A percentile compares a stretch with the other conserved stretches of the same genome.
Evolutionary conservation across 768 basidiomycete species (phyloP).

Genomic region (Calocera viscosa): DNA sequence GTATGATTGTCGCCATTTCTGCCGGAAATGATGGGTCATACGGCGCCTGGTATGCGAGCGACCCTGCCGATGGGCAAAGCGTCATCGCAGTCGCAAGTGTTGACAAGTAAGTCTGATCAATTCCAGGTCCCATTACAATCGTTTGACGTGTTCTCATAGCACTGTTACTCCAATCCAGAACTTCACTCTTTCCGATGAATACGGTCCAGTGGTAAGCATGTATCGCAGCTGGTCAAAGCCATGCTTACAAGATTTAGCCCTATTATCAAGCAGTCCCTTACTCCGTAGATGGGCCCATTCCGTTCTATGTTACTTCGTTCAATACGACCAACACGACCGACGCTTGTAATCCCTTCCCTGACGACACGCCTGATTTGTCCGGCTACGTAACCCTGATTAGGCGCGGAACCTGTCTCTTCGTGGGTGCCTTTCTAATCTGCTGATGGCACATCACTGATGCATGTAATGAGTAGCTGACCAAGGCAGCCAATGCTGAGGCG

Average conservation of each 20-base stretch:
- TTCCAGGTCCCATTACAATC: no score
- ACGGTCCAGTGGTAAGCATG: slow-evolving; percentile 19
- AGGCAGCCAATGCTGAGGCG: slow-evolving; percentile 41
- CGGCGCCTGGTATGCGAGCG: slow-evolving; percentile 50
- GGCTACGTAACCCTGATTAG: slow-evolving; percentile 43
- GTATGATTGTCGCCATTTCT: slow-evolving; percentile 51
- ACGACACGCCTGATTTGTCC: slow-evolving; percentile 42
- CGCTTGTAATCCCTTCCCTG: slow-evolving; percentile 47
- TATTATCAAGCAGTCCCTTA: slow-evolving; percentile 45
- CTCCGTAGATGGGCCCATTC: slow-evolving; percentile 34
- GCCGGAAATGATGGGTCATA: slow-evolving; percentile 46
- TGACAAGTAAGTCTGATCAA: slow-evolving; percentile 31
- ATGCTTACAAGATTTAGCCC: slow-evolving; percentile 30
- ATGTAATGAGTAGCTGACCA: slow-evolving; percentile 30
- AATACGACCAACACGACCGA: slow-evolving; percentile 43
- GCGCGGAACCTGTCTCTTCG: slow-evolving; percentile 47
- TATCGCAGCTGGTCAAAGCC: not conserved
- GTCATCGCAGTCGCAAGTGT: slow-evolving; percentile 37
- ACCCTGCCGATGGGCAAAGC: slow-evolving; percentile 41
- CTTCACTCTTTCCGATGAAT: slow-evolving; percentile 37
- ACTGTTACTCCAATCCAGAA: slow-evolving; percentile 46
- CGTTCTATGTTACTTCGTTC: slow-evolving; percentile 48
- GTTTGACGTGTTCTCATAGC: slow-evolving; percentile 22
- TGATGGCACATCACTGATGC: not conserved
- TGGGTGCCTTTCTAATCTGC: slow-evolving; percentile 20